phyloP scores from a whole-genome alignment of 495 filamentous ascomycete genomes.

The Hyaloscypha variabilis region DNA sequence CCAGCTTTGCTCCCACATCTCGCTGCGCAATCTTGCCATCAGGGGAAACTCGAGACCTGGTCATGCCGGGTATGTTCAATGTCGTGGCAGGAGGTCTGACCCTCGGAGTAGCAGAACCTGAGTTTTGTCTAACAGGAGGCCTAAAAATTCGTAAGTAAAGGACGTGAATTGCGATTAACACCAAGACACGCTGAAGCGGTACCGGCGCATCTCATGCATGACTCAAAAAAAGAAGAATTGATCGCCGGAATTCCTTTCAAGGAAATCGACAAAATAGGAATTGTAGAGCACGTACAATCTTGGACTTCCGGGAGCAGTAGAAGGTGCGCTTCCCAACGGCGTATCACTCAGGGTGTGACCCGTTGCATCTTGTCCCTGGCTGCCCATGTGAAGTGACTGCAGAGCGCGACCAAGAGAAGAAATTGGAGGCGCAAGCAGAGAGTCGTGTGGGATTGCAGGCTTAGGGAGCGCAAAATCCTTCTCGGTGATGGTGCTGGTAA shows the following conservation, averaged over 20 bases:
- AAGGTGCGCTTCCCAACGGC: constrained; percentile 47
- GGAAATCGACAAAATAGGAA: constrained; percentile 17
- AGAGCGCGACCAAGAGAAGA: constrained; percentile 26
- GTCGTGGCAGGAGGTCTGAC: constrained; percentile 77
- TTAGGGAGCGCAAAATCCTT: constrained; percentile 19
- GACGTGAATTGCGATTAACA: not conserved
- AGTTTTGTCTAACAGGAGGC: constrained; percentile 59
- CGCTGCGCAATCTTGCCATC: constrained; percentile 90
- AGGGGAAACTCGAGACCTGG: constrained; percentile 89
- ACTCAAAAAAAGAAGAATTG: constrained; percentile 4
- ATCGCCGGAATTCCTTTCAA: constrained; percentile 11
- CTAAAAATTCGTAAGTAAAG: constrained; percentile 32
- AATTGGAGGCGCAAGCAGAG: constrained; percentile 26
- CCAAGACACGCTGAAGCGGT: not conserved
- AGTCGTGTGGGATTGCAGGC: constrained; percentile 20
- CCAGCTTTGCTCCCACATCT: constrained; percentile 92
- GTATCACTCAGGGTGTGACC: constrained; percentile 29
- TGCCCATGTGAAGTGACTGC: constrained; percentile 26
- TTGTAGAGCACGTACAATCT: constrained; percentile 45
- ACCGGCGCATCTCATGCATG: not conserved
- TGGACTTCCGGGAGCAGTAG: constrained; percentile 56
- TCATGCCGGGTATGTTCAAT: constrained; percentile 85
- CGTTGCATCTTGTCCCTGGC: constrained; percentile 36
- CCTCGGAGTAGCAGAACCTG: constrained; percentile 61
- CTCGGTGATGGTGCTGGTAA: not conserved